Evolutionary conservation across 495 filamentous ascomycete genomes (phyloP), one percentile per base, ranked within the genome.

Genomic region (Penicillium atrosanguineum): DNA sequence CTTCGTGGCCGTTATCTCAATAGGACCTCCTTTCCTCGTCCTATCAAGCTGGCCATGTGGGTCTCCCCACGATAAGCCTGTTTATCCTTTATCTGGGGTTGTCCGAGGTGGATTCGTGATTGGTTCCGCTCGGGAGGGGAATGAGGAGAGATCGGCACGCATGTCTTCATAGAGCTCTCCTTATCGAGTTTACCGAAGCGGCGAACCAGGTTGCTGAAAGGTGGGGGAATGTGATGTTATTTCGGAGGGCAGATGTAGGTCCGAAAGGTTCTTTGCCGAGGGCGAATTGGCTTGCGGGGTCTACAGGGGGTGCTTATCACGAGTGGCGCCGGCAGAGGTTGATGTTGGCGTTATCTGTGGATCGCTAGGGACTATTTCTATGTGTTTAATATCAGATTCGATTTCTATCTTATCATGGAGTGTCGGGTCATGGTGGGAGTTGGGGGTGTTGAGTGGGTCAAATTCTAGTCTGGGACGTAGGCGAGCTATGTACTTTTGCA

Each of bases 71-170:
- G 62, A 65, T 65, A 65, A 64, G 55, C 46, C 23, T 5, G 23
- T 23, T 5, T 23, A 57, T 39, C 48, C 15, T 29, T 47, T 16
- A 59, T 65, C 62, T 62, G 59, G 55, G 59, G 59, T 62, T 50
- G 20, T 26, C n/a, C 34, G 14, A 16, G 20, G n/a, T 6, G 41
- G 44, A 18, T 19, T 29, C 26, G 20, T 49, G 7, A 64, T 64
- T 64, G 62, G 59, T 14, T 40, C 15, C 4, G 7, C 12, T 8
- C 29, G 40, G 55, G 51, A 56, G 59, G 59, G 59, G 53, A 26
- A 29, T 44, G 61, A 57, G 58, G 58, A 49, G 52, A 54, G 57
- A 61, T 64, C 62, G 59, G 55, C 61, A 48, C 21, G 37, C 7
- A 7, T 11, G 38, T 18, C 16, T 40, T 19, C 7, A 19, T 29